Conservation (phyloP, 225 moss, liverwort and hornwort genomes). For the Rhytidiadelphus loreus region DNA sequence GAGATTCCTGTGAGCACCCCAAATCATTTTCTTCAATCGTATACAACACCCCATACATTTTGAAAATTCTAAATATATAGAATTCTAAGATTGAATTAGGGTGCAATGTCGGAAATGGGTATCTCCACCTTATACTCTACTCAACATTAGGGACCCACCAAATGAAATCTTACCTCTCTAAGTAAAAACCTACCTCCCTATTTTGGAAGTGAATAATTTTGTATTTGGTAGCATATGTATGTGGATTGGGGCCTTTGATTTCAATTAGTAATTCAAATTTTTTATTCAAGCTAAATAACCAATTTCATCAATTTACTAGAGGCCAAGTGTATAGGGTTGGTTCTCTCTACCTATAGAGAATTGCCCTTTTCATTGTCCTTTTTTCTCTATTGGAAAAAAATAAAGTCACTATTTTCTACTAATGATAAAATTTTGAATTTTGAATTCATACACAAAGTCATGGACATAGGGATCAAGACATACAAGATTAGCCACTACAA, state of each 20-base stretch:
- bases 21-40: background rate
- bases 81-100: background rate
- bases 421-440: background rate
- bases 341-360: rapidly evolving
- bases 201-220: background rate
- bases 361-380: background rate
- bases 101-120: rapidly evolving
- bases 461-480: rapidly evolving
- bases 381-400: background rate
- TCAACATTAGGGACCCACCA: rapidly evolving
- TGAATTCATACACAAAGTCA: rapidly evolving
- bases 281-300: background rate
- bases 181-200: background rate
- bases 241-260: rapidly evolving
- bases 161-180: background rate
- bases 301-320: background rate
- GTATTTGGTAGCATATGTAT: background rate
- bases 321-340: rapidly evolving
- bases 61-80: background rate
- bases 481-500: background rate
- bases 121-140: rapidly evolving
- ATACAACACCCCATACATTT: rapidly evolving
- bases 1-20: background rate
- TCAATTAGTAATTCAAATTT: rapidly evolving
- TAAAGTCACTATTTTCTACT: background rate